Evolutionary conservation across 2,329 filamentous ascomycete genomes (phyloP), one percentile per base, ranked within the genome.

Genomic region (Talaromyces sp.): DNA sequence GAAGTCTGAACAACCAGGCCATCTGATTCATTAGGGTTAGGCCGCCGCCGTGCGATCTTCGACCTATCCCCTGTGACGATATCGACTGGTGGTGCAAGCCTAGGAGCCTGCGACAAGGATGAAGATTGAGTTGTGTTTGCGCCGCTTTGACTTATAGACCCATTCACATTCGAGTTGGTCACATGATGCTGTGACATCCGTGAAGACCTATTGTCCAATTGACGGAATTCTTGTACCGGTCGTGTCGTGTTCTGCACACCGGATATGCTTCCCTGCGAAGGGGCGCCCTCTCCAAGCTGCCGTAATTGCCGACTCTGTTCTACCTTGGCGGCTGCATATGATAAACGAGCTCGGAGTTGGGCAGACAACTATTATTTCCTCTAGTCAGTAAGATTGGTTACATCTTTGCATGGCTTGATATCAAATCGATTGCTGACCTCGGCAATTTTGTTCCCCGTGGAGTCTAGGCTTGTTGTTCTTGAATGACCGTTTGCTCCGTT

Each of bases 271-370:
- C 24, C 24, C 41, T 57, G 50, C 31, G 22, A 19, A 24, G 9
- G 19, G 7, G 79, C 65, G 82, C 77, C 70, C 86, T 95, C 87
- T 19, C 87, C 88, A 68, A 90, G 88, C 27, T 41, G 64, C 48
- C 70, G 73, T 59, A 88, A 85, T 77, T 96, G 90, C 90, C 93
- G 95, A 65, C 92, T 92, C 73, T 96, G 88, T 74, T 92, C 92
- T 47, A 97, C 90, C 77, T 97, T 97, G 74, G 96, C 85, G 85
- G 96, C 95, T 68, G 94, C 94, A 77, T 97, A 97, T 7, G 92
- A 92, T 33, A 98, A 84, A 71, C 92, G 90, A 60, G 92, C 89
- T 74, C 89, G 90, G 61, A 98, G 84, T 73, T 94, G 90, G 63
- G 88, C 86, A 47, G 91, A 92, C 62, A 92, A 81, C 90, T 93